Evolutionary conservation across 805 yeast species (phyloP).

Genomic region (Cephaloascus albidus): DNA sequence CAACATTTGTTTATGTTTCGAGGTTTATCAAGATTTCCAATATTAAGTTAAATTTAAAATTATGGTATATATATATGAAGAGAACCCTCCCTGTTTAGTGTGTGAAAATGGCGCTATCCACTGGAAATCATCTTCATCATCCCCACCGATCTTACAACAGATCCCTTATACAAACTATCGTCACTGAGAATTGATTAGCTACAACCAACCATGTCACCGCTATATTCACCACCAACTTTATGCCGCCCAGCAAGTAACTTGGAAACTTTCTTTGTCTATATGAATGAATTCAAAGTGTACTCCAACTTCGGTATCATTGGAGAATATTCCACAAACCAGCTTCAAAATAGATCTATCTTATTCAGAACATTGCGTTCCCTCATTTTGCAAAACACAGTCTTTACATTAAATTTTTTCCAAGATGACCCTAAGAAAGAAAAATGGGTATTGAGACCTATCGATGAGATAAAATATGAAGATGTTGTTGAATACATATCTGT

Average conservation of each 20-base stretch:
- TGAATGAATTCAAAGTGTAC: background rate
- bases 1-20: no score
- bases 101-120: no score
- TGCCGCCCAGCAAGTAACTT: background rate
- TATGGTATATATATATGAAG: no score
- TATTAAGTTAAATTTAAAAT: no score
- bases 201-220: no score
- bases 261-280: background rate
- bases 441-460: background rate
- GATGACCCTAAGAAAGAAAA: background rate
- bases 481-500: background rate
- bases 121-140: no score
- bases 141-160: no score
- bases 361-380: background rate
- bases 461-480: background rate
- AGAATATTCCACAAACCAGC: background rate
- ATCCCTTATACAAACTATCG: no score
- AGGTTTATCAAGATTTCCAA: no score
- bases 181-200: no score
- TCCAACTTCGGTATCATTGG: background rate
- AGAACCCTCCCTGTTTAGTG: no score
- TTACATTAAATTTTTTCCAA: background rate
- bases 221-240: no score
- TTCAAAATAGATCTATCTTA: background rate
- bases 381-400: background rate